These are phyloP conservation scores for Fusarium guadeloupense DNA, from an alignment of 2,329 filamentous ascomycete genomes.

Conservation along the genomic window DNA sequence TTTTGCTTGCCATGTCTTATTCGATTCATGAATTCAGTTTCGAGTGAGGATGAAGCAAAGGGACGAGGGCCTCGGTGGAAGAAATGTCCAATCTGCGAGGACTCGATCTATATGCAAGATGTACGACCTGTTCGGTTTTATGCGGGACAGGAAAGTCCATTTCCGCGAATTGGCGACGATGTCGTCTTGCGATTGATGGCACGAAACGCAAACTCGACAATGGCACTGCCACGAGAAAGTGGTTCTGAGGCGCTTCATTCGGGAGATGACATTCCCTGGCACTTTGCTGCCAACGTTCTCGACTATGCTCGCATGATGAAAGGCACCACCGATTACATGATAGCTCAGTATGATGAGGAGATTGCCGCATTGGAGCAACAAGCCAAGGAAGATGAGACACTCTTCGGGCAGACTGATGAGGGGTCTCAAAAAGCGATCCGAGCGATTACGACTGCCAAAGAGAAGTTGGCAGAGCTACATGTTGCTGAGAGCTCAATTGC, in stretches of 20 bases:
- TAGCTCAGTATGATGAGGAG: conserved; percentile 80
- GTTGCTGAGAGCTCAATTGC: conserved; percentile 25
- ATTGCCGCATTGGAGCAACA: conserved; percentile 77
- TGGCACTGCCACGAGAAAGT: conserved; percentile 87
- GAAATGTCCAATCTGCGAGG: conserved; percentile 96
- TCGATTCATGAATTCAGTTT: conserved; percentile 90
- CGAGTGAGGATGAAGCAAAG: conserved; percentile 73
- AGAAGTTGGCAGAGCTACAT: conserved; percentile 67
- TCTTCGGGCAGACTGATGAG: conserved; percentile 92
- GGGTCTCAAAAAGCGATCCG: conserved; percentile 89
- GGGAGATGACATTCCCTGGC: conserved; percentile 88
- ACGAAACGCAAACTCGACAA: conserved; percentile 79
- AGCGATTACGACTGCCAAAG: conserved; percentile 77
- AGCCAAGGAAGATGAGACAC: conserved; percentile 86
- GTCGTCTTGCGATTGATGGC: conserved; percentile 89
- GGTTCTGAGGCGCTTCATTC: conserved; percentile 73
- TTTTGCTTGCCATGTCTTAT: conserved; percentile 95
- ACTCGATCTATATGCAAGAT: conserved; percentile 91
- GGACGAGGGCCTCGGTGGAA: conserved; percentile 84
- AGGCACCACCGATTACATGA: conserved; percentile 89
- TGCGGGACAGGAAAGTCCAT: conserved; percentile 81
- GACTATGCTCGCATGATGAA: conserved; percentile 98
- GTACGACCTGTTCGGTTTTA: conserved; percentile 92
- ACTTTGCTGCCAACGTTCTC: conserved; percentile 90
- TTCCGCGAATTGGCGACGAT: conserved; percentile 85